A percentile compares a stretch with the other conserved stretches of the same genome.
Conservation (phyloP, 257 asterid genomes). For the Lavandula angustifolia region DNA sequence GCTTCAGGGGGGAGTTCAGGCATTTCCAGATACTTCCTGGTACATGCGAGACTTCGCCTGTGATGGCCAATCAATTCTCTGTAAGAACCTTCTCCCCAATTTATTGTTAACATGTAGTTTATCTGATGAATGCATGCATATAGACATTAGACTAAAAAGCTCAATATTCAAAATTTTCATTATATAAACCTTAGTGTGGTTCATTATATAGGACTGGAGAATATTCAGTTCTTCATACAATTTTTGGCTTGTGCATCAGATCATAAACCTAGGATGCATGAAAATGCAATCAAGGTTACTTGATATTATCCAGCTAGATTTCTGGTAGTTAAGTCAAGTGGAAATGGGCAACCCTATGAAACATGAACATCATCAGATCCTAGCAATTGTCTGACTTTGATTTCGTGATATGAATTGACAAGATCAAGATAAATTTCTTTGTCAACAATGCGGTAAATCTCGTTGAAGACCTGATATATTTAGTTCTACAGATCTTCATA, state of each 20-base stretch:
- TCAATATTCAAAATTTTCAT: not conserved
- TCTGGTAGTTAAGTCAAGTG: conserved; percentile 1
- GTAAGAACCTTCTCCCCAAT: conserved; percentile 50
- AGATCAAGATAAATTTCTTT: not conserved
- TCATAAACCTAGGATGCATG: no score
- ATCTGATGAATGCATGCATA: conserved; percentile 15
- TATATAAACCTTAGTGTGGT: no score
- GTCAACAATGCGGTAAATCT: not conserved
- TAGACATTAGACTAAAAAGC: not conserved
- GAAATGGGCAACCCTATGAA: not conserved
- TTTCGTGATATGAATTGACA: not conserved
- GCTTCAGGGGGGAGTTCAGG: conserved; percentile 95
- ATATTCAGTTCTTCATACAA: not conserved
- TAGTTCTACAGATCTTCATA: conserved; percentile 69
- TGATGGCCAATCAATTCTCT: conserved; percentile 98
- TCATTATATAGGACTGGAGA: not conserved
- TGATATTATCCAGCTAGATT: not conserved
- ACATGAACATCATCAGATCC: not conserved
- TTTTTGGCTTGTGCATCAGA: not conserved
- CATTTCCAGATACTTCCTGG: conserved; percentile 97
- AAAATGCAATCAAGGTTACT: not conserved
- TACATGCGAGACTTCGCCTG: conserved; percentile 86
- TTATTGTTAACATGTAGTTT: conserved; percentile 25
- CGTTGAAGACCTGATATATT: conserved; percentile 22
- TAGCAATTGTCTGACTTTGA: not conserved